A percentile compares a stretch with the other conserved stretches of the same genome.
Evolutionary conservation across 1,284 basidiomycete species (phyloP).

Genomic region (Ustilago curta): DNA sequence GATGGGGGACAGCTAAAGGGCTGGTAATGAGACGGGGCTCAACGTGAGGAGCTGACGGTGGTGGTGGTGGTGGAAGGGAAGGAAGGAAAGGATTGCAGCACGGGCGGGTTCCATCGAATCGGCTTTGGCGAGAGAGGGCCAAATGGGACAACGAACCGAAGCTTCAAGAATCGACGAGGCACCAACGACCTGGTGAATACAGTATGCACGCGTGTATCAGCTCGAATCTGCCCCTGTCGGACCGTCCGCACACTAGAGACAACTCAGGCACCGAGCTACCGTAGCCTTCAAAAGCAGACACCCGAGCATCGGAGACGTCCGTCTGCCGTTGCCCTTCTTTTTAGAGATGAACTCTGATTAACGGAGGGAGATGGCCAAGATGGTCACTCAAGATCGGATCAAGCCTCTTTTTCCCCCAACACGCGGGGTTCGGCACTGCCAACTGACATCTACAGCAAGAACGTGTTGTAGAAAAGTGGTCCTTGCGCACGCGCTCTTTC

Average conservation of each 20-base stretch:
- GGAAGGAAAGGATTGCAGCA: constrained; percentile 10
- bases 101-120: neutral
- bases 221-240: neutral
- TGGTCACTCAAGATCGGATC: constrained; percentile 11
- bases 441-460: neutral
- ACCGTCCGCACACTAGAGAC: neutral
- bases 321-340: too few relatives aligned
- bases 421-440: neutral
- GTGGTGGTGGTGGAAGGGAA: constrained; percentile 26
- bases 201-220: constrained; percentile 8
- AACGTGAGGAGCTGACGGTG: constrained; percentile 1
- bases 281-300: too few relatives aligned
- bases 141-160: neutral
- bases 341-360: neutral
- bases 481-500: neutral
- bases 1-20: neutral
- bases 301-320: too few relatives aligned
- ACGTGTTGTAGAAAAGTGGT: constrained; percentile 5
- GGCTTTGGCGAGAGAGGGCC: neutral
- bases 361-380: neutral
- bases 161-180: constrained; percentile 1
- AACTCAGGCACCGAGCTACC: neutral
- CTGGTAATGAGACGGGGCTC: neutral
- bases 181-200: neutral
- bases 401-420: neutral